Conservation (phyloP, 306 rosid genomes). For the Cercis canadensis region DNA sequence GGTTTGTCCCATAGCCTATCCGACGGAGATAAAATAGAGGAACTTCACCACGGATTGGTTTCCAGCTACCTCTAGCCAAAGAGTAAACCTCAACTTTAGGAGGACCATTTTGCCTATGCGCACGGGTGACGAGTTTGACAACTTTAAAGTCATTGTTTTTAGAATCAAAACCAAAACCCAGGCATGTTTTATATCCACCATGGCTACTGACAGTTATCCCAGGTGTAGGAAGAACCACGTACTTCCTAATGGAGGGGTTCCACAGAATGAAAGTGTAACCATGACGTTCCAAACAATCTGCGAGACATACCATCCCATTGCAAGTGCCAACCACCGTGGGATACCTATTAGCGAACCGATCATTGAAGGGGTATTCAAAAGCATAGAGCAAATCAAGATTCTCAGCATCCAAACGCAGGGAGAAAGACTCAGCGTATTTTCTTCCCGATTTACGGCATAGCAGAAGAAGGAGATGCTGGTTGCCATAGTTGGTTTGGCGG, state of each 20-base stretch:
- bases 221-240: slow-evolving; percentile 7
- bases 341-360: background rate
- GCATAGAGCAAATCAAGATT: too few species aligned
- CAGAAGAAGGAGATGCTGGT: background rate
- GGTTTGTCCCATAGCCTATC: too few species aligned
- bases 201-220: background rate
- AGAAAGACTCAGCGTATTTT: background rate
- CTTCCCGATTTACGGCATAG: background rate
- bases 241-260: slow-evolving; percentile 19
- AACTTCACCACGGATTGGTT: background rate
- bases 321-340: background rate
- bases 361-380: background rate
- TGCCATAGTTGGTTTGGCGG: background rate
- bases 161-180: slow-evolving; percentile 26
- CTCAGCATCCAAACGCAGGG: background rate
- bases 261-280: background rate
- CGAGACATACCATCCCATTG: slow-evolving; percentile 19
- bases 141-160: slow-evolving; percentile 8
- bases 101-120: background rate
- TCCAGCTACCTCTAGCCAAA: slow-evolving; percentile 7
- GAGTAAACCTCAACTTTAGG: slow-evolving; percentile 15
- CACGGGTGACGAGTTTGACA: background rate
- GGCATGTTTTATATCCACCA: background rate
- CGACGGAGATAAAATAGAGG: background rate
- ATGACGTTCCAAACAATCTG: background rate